Evolutionary conservation across 2,329 filamentous ascomycete genomes (phyloP).

Genomic region (Xylariaceae sp.): DNA sequence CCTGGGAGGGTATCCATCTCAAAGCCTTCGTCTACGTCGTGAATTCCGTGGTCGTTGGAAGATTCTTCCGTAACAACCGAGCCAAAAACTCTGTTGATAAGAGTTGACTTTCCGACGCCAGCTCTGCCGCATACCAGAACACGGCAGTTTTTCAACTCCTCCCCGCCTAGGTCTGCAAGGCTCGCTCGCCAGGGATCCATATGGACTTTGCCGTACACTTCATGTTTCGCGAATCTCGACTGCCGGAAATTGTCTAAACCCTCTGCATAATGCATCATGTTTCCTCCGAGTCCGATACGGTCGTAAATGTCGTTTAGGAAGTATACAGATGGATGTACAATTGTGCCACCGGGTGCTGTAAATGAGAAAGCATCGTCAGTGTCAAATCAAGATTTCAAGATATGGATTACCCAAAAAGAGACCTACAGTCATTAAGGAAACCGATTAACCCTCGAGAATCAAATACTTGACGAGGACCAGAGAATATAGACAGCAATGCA

Average conservation of each 20-base stretch:
- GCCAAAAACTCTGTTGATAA: constrained; percentile 29
- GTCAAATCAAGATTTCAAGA: background rate
- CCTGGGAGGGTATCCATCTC: constrained; percentile 27
- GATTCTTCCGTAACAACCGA: constrained; percentile 25
- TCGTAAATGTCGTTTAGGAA: constrained; percentile 22
- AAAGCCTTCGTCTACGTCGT: constrained; percentile 29
- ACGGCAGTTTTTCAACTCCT: constrained; percentile 19
- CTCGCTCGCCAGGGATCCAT: constrained; percentile 22
- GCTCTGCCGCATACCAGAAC: constrained; percentile 29
- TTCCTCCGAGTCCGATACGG: constrained; percentile 16
- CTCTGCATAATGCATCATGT: constrained; percentile 16
- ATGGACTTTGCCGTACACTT: constrained; percentile 10
- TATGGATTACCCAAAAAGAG: background rate
- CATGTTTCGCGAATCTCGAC: constrained; percentile 14
- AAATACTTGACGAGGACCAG: constrained; percentile 18
- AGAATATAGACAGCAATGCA: constrained; percentile 16
- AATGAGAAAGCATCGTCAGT: background rate
- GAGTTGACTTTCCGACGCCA: constrained; percentile 28
- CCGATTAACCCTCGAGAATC: constrained; percentile 15
- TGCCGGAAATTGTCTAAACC: constrained; percentile 18
- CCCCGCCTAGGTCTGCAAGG: constrained; percentile 16
- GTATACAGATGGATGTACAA: constrained; percentile 25
- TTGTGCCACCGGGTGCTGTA: constrained; percentile 21
- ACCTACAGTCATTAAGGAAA: constrained; percentile 19
- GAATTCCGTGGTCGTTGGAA: constrained; percentile 23